Percentiles rank a stretch among this genome's conserved stretches.
Conservation (phyloP, 495 filamentous ascomycete genomes). For the Podospora pseudopauciseta region DNA sequence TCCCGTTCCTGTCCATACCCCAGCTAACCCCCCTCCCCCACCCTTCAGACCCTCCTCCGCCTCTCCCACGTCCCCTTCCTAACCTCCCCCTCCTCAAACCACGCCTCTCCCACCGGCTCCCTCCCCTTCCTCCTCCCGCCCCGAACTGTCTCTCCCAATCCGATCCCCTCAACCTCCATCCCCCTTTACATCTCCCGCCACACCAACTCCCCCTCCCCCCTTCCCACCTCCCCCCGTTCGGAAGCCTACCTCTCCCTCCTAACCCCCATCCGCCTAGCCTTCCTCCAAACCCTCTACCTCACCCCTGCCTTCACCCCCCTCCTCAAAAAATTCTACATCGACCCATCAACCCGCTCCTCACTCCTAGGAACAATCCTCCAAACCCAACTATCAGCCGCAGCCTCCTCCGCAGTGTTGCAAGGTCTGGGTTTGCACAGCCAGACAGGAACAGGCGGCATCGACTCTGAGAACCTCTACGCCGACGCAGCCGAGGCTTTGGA, state of each 20-base stretch:
- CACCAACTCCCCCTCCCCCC: slow-evolving; percentile 24
- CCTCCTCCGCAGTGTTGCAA: slow-evolving; percentile 35
- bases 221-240: slow-evolving; percentile 37
- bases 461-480: slow-evolving; percentile 59
- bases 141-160: slow-evolving; percentile 24
- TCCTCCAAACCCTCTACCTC: slow-evolving; percentile 81
- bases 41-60: slow-evolving; percentile 72
- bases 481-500: slow-evolving; percentile 68
- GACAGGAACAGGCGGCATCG: slow-evolving; percentile 37
- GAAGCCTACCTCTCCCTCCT: slow-evolving; percentile 79
- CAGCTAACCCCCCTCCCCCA: slow-evolving; percentile 9
- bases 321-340: slow-evolving; percentile 65
- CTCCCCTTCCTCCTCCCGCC: slow-evolving; percentile 82
- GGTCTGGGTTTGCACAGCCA: background rate
- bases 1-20: slow-evolving; percentile 10
- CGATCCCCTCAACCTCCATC: slow-evolving; percentile 26
- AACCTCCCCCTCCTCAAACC: slow-evolving; percentile 77
- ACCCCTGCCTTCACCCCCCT: slow-evolving; percentile 59
- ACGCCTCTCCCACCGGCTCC: slow-evolving; percentile 82
- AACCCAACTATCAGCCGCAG: slow-evolving; percentile 65
- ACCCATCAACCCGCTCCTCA: slow-evolving; percentile 55
- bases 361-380: slow-evolving; percentile 61
- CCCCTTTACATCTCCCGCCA: slow-evolving; percentile 55
- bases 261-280: slow-evolving; percentile 82
- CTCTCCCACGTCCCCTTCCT: slow-evolving; percentile 67